Conservation (phyloP, 371 early-diverging fungal genomes). For the Mucor racemosus region DNA sequence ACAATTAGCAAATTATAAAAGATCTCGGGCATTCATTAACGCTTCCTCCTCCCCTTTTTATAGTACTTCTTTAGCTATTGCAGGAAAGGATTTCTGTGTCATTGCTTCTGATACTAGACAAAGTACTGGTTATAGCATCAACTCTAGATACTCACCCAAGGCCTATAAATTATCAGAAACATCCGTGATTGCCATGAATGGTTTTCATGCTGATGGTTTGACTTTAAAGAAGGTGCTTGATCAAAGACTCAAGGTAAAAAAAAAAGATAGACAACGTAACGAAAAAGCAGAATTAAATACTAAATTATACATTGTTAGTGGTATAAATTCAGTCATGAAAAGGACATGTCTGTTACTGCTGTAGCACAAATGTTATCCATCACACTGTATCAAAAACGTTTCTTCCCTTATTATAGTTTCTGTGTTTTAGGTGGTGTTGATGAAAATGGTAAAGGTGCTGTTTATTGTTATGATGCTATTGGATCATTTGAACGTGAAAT, state of each 20-base stretch:
- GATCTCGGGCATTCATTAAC: not conserved
- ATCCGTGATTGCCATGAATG: constrained; percentile 88
- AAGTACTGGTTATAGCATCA: constrained; percentile 95
- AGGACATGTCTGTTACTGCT: constrained; percentile 84
- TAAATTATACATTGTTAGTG: constrained; percentile 53
- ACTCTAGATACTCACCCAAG: constrained; percentile 94
- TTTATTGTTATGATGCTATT: constrained; percentile 97
- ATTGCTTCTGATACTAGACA: constrained; percentile 98
- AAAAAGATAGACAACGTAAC: not conserved
- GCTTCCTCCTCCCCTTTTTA: not conserved
- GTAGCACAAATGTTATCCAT: constrained; percentile 96
- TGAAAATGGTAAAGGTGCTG: constrained; percentile 85
- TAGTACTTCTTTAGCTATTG: constrained; percentile 94
- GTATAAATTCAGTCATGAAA: constrained; percentile 93
- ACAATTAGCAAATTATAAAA: not conserved
- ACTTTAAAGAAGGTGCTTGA: constrained; percentile 85
- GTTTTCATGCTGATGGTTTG: constrained; percentile 95
- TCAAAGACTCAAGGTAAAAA: constrained; percentile 85
- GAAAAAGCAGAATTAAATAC: not conserved
- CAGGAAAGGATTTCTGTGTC: constrained; percentile 94
- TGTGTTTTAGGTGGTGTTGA: constrained; percentile 94
- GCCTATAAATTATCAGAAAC: constrained; percentile 90
- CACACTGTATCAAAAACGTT: constrained; percentile 93
- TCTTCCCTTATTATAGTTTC: constrained; percentile 98
- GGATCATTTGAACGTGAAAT: constrained; percentile 90